Conservation (phyloP, 2,329 filamentous ascomycete genomes). For the Pyrenochaeta sp. region DNA sequence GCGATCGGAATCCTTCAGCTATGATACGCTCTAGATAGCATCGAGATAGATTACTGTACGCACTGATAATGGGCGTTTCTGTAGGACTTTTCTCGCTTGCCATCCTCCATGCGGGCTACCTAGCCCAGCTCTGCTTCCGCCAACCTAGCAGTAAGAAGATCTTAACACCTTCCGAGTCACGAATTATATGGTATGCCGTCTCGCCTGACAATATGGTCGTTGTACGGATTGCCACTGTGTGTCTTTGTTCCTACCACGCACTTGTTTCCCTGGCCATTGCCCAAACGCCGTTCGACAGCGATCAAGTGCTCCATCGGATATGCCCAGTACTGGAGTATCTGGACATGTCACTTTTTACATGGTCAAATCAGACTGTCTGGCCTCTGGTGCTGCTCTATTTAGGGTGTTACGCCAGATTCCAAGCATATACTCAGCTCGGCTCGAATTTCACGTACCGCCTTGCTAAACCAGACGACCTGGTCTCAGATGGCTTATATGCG, state of each 20-base stretch:
- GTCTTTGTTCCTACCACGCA: constrained; percentile 8
- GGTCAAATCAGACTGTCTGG: not conserved
- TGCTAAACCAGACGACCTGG: constrained; percentile 55
- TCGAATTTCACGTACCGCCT: constrained; percentile 64
- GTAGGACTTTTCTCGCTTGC: constrained; percentile 6
- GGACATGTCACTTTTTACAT: constrained; percentile 11
- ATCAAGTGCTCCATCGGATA: not conserved
- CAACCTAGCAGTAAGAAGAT: constrained; percentile 19
- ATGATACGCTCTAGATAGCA: too few relatives aligned
- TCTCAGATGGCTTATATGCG: constrained; percentile 59
- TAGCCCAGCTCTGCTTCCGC: constrained; percentile 20
- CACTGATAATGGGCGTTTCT: not conserved
- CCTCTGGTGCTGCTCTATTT: constrained; percentile 6
- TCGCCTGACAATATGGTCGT: constrained; percentile 9
- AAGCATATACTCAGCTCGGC: constrained; percentile 58
- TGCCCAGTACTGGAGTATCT: constrained; percentile 14
- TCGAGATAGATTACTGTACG: too few relatives aligned
- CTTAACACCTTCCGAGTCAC: constrained; percentile 11
- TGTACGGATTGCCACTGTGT: constrained; percentile 3
- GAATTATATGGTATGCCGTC: constrained; percentile 13
- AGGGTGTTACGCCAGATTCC: constrained; percentile 38
- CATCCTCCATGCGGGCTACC: constrained; percentile 15
- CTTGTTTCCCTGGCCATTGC: constrained; percentile 6
- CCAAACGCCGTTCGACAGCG: not conserved
- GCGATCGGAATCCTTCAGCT: too few relatives aligned